Base-by-base conservation (phyloP, 2,329 filamentous ascomycete genomes). In the Lojkania enalia region DNA sequence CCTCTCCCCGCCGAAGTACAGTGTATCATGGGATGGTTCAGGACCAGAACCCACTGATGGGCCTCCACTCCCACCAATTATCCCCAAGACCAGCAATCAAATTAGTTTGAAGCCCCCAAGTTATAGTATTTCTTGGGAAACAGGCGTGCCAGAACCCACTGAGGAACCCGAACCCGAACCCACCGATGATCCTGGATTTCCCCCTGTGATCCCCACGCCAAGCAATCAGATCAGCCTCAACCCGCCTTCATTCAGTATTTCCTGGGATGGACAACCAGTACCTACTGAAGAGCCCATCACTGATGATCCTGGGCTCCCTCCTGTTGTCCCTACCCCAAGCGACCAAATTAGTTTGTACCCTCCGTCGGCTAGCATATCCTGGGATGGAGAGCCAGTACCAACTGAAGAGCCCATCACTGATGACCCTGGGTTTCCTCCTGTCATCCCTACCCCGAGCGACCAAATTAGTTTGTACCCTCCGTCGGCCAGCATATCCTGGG, bases 221-320 rank as follows among this genome's bases (percentile, higher is more conserved):
- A 50, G 46, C 30, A 42, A 53, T 15, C 44, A 44, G 9, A 48
- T 52, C 21, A 48, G 46, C 21, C 20, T 45, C 3, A 33, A 23
- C 27, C 15, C 14, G 6, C 44, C 46, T 6, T 36, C 41, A 2
- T 39, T 20, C 15, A 7, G 16, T 5, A 19, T 36, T 5, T 20
- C 33, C 6, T 36, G 33, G 33, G 33, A 36, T 9, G 9, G 9
- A 15, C 16, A 11, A 5, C n/a, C 25, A n/a, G n/a, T n/a, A n/a
- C n/a, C n/a, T n/a, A 15, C 7, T 16, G 5, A 15, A 5, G 33
- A 20, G 5, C 33, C 33, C 9, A n/a, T n/a, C n/a, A 36, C 16
- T 5, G 15, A 20, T 11, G 19, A 20, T 6, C 33, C 33, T 15
- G 33, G 11, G 9, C 15, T 20, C 5, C 33, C 33, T 6, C 33